phyloP scores from a whole-genome alignment of 2,329 filamentous ascomycete genomes.

The Xylariaceae sp. region DNA sequence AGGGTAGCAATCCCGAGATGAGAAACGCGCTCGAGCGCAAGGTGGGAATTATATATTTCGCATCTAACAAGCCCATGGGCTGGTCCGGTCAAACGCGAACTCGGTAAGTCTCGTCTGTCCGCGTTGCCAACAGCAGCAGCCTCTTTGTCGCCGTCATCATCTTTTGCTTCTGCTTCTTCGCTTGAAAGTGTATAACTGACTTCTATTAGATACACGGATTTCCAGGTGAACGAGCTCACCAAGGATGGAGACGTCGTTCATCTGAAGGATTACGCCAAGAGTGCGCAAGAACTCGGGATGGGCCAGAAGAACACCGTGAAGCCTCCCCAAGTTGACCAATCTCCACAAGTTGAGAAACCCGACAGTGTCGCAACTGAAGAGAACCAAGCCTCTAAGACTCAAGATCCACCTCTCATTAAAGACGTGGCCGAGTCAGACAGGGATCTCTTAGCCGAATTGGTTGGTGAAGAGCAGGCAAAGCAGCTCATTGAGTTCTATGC shows the following conservation, averaged over 20 bases:
- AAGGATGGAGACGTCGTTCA: conserved; percentile 72
- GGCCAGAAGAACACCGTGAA: conserved; percentile 2
- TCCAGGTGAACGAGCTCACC: conserved; percentile 83
- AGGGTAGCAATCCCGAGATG: conserved; percentile 31
- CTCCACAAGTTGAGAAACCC: background rate
- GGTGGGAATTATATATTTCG: conserved; percentile 40
- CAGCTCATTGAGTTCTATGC: conserved; percentile 24
- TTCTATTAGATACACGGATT: conserved; percentile 70
- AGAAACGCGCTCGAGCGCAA: conserved; percentile 30
- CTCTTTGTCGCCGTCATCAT: too few species aligned
- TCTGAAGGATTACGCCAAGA: conserved; percentile 47
- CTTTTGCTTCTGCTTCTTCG: background rate
- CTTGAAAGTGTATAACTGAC: conserved; percentile 13
- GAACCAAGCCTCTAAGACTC: background rate
- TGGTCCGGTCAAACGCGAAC: conserved; percentile 43
- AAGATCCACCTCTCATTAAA: background rate
- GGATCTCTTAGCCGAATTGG: conserved; percentile 21
- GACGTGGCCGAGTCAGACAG: conserved; percentile 17
- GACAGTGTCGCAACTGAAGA: background rate
- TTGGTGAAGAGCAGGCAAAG: conserved; percentile 24
- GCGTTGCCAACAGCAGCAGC: too few species aligned
- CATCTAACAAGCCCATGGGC: conserved; percentile 36
- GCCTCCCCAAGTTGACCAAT: background rate
- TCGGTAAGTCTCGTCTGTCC: conserved; percentile 31
- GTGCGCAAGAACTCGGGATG: conserved; percentile 27